Evolutionary conservation across 371 early-diverging fungal genomes (phyloP).

Genomic region (Rhizomucor pusillus): DNA sequence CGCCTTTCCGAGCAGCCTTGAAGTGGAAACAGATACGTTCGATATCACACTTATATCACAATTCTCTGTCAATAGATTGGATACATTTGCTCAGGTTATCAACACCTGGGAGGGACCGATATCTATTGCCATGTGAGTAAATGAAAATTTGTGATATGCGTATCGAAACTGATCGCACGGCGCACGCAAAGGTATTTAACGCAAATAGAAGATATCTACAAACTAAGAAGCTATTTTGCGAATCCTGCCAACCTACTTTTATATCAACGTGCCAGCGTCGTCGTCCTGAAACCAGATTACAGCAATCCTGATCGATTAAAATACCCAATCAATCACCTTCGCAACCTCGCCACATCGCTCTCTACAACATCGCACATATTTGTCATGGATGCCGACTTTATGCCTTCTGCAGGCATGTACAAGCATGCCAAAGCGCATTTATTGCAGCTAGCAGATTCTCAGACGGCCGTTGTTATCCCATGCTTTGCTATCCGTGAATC

Average conservation of each 20-base stretch:
- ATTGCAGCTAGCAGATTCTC: constrained; percentile 22
- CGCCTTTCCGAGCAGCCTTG: constrained; percentile 1
- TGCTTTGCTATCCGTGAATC: constrained; percentile 53
- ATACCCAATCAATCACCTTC: constrained; percentile 65
- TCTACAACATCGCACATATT: constrained; percentile 50
- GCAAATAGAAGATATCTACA: constrained; percentile 39
- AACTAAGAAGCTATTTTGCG: constrained; percentile 45
- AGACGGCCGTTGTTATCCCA: constrained; percentile 52
- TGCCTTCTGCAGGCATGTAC: constrained; percentile 48
- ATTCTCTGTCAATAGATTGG: constrained; percentile 59
- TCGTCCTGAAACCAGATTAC: constrained; percentile 56
- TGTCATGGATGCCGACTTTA: constrained; percentile 66
- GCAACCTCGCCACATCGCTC: constrained; percentile 56
- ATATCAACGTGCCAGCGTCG: constrained; percentile 30
- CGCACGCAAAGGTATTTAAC: constrained; percentile 47
- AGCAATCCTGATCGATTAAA: constrained; percentile 27
- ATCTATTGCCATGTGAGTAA: constrained; percentile 52
- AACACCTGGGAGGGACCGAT: constrained; percentile 57
- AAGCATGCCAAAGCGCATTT: constrained; percentile 23
- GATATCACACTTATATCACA: constrained; percentile 58
- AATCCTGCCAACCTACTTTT: constrained; percentile 17
- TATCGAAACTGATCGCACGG: no score
- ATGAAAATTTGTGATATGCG: neutral
- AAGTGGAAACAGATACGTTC: neutral
- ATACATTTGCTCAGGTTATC: constrained; percentile 49